Conservation (phyloP, 306 rosid species). For the Glycine latifolia region DNA sequence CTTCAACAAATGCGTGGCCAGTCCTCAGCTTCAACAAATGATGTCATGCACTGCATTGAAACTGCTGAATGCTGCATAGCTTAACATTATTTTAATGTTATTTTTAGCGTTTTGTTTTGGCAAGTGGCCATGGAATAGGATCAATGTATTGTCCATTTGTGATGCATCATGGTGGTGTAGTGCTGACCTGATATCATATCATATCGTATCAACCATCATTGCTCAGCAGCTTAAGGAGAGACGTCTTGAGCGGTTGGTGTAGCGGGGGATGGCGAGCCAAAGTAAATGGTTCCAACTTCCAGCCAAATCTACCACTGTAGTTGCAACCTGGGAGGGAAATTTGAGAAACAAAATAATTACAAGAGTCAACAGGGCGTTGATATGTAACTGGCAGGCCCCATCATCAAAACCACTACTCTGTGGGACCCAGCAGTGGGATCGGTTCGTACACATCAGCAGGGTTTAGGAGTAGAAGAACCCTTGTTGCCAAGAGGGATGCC, state of each 20-base stretch:
- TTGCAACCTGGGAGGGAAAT: conserved; percentile 33
- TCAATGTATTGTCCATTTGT: conserved; percentile 33
- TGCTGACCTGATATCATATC: not conserved
- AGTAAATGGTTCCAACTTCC: conserved; percentile 45
- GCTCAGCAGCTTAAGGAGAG: conserved; percentile 14
- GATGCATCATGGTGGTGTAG: not conserved
- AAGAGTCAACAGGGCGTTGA: conserved; percentile 15
- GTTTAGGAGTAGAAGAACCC: conserved; percentile 34
- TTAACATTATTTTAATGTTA: not conserved
- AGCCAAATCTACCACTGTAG: conserved; percentile 30
- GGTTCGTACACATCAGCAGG: conserved; percentile 23
- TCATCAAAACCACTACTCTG: not conserved
- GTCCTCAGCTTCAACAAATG: not conserved
- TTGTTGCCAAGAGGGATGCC: conserved; percentile 55
- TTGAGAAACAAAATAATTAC: conserved; percentile 26
- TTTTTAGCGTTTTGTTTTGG: not conserved
- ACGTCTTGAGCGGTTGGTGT: not conserved
- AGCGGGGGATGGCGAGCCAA: conserved; percentile 39
- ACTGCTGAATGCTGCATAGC: not conserved
- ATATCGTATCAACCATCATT: conserved; percentile 2
- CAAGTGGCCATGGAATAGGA: not conserved
- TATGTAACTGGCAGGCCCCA: not conserved
- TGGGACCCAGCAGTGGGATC: conserved; percentile 4
- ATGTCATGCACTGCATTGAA: conserved; percentile 28
- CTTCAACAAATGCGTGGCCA: conserved; percentile 49